Percentiles rank a stretch among this genome's conserved stretches.
Conservation (phyloP, 192 early-diverging fungal genomes). For the Oehlia diaphana region DNA sequence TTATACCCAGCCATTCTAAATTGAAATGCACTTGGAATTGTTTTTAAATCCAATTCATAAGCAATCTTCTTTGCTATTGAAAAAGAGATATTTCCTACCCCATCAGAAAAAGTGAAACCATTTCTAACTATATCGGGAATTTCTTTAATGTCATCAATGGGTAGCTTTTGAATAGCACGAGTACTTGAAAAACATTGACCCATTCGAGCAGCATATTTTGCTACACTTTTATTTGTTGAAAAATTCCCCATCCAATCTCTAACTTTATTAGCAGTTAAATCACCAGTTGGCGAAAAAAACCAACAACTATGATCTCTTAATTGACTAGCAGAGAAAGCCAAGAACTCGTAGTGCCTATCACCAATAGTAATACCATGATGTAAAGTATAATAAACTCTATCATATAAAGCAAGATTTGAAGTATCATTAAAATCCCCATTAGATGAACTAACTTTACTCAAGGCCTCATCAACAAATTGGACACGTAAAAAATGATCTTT, state of each 20-base stretch:
- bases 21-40: conserved; percentile 64
- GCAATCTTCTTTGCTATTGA: conserved; percentile 49
- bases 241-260: conserved; percentile 74
- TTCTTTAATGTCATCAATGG: conserved; percentile 37
- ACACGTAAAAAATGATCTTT: conserved; percentile 68
- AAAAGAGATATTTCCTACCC: conserved; percentile 63
- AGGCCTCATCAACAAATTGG: conserved; percentile 65
- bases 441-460: conserved; percentile 38
- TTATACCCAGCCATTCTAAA: conserved; percentile 71
- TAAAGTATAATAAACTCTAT: conserved; percentile 51
- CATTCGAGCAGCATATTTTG: conserved; percentile 69
- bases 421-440: conserved; percentile 7
- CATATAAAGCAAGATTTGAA: conserved; percentile 39
- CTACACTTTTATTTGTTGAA: conserved; percentile 59
- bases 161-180: conserved; percentile 45
- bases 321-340: conserved; percentile 66
- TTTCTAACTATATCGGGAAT: conserved; percentile 62
- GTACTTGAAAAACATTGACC: conserved; percentile 79
- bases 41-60: conserved; percentile 36
- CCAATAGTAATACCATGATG: conserved; percentile 57
- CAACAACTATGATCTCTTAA: conserved; percentile 67
- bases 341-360: conserved; percentile 54
- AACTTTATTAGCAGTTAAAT: conserved; percentile 52
- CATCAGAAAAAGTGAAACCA: conserved; percentile 70
- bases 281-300: conserved; percentile 62